Conservation (phyloP, 2,329 filamentous ascomycete species). For the Paecilomyces dactylethromorphus region DNA sequence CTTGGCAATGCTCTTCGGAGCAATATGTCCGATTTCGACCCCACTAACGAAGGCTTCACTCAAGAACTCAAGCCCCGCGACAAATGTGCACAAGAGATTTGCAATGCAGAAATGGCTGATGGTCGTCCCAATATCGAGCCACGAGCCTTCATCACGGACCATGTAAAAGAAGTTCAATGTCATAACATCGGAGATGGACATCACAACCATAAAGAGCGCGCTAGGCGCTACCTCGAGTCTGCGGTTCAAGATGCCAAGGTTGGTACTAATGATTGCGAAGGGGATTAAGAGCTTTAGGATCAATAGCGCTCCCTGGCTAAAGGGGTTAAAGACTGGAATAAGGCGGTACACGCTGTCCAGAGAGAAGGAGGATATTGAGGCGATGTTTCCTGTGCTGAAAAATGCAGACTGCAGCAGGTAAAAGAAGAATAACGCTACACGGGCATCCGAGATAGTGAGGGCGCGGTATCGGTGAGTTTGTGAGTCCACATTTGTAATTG, state of each 20-base stretch:
- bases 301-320: slow-evolving; percentile 80
- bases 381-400: slow-evolving; percentile 94
- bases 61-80: slow-evolving; percentile 76
- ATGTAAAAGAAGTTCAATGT: slow-evolving; percentile 98
- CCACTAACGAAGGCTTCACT: slow-evolving; percentile 78
- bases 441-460: slow-evolving; percentile 73
- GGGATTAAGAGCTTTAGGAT: slow-evolving; percentile 88
- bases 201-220: slow-evolving; percentile 88
- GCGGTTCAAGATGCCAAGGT: slow-evolving; percentile 86
- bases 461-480: slow-evolving; percentile 50
- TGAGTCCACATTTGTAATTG: slow-evolving; percentile 26
- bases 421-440: slow-evolving; percentile 90
- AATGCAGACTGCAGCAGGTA: slow-evolving; percentile 91
- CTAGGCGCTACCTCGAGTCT: slow-evolving; percentile 77
- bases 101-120: slow-evolving; percentile 96
- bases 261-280: slow-evolving; percentile 86
- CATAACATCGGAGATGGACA: slow-evolving; percentile 83
- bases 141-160: slow-evolving; percentile 91
- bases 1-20: neutral
- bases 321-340: slow-evolving; percentile 87
- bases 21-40: slow-evolving; percentile 50
- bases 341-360: slow-evolving; percentile 83
- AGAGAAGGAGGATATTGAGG: slow-evolving; percentile 87
- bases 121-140: slow-evolving; percentile 94
- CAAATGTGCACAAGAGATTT: slow-evolving; percentile 82